phyloP scores from a whole-genome alignment of 2,329 filamentous ascomycete species.

The Penicillium vulpinum region DNA sequence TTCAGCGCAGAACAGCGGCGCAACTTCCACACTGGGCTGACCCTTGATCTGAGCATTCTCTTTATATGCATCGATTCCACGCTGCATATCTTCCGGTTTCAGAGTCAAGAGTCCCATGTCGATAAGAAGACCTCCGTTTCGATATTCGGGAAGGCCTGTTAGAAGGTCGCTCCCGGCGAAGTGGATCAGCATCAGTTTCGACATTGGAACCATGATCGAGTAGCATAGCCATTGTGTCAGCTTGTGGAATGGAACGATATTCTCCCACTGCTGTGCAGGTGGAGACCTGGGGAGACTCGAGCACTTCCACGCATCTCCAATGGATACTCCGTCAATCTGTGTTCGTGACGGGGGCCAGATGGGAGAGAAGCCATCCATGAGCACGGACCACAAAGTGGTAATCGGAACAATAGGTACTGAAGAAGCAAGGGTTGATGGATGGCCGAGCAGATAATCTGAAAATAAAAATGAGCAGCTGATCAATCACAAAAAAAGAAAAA shows the following conservation, averaged over 20 bases:
- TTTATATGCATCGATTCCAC: slow-evolving; percentile 69
- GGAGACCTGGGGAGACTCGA: slow-evolving; percentile 71
- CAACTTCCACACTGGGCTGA: slow-evolving; percentile 69
- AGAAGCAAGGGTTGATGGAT: slow-evolving; percentile 83
- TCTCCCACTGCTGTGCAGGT: slow-evolving; percentile 70
- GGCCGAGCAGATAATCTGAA: slow-evolving; percentile 85
- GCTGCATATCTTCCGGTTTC: slow-evolving; percentile 67
- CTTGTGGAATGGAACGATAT: slow-evolving; percentile 89
- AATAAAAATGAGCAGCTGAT: slow-evolving; percentile 7
- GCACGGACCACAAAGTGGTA: slow-evolving; percentile 83
- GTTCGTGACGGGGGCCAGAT: slow-evolving; percentile 91
- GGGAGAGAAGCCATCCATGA: slow-evolving; percentile 80
- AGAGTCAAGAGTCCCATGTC: slow-evolving; percentile 78
- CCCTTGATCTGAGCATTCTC: slow-evolving; percentile 72
- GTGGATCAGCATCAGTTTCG: slow-evolving; percentile 73
- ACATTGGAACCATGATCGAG: slow-evolving; percentile 90
- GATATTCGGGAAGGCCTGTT: slow-evolving; percentile 87
- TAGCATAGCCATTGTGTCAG: slow-evolving; percentile 94
- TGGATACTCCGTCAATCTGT: slow-evolving; percentile 77
- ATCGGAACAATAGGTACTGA: slow-evolving; percentile 84
- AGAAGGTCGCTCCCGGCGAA: slow-evolving; percentile 79
- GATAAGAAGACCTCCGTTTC: slow-evolving; percentile 86
- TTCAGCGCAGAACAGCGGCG: slow-evolving; percentile 69
- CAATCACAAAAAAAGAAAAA: neutral
- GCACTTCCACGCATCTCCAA: slow-evolving; percentile 95